Base-by-base conservation (phyloP, 768 basidiomycete species). In the Hysterangium stoloniferum region DNA sequence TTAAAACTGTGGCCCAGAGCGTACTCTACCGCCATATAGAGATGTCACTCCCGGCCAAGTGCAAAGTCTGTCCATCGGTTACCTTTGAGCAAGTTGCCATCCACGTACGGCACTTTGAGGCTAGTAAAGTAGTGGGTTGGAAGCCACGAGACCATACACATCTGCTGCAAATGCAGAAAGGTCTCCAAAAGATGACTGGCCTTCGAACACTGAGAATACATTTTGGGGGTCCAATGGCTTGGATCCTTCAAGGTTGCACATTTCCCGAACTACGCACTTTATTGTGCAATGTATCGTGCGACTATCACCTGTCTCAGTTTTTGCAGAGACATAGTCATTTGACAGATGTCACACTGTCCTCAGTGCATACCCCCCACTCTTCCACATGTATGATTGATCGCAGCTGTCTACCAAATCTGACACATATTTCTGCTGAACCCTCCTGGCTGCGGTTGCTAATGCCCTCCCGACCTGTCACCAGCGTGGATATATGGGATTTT, bases 261-360 rank as follows among this genome's bases (percentile, higher is more conserved):
- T 44, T 44, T 25, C 27, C 42, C 42, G 42, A 44, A 25, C 42
- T 44, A 24, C 42, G 22, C 3, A 24, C 42, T n/a, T 24, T 44
- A 27, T 28, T 44, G 42, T 44, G 42, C 42, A 44, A 44, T 27
- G n/a, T 44, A 27, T 44, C 42, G 22, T 44, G 42, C 19, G 42
- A 44, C 25, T n/a, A 44, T 13, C 42, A 44, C 25, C 42, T 44
- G 8, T 20, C 42, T 27, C 22, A 22, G 19, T 44, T 44, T 27
- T 44, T 44, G n/a, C 17, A n/a, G 19, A 20, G 42, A 4, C 42
- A 44, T 20, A 13, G 22, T 28, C 19, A 27, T 7, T 25, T 44
- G 42, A 27, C 27, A 17, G 42, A 44, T 27, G 42, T 44, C 25
- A 44, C 42, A 4, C 22, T 44, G 42, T 44, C 42, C 22, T 44